Conservation (phyloP, 2,329 filamentous ascomycete genomes). For the Zarea fungicola region DNA sequence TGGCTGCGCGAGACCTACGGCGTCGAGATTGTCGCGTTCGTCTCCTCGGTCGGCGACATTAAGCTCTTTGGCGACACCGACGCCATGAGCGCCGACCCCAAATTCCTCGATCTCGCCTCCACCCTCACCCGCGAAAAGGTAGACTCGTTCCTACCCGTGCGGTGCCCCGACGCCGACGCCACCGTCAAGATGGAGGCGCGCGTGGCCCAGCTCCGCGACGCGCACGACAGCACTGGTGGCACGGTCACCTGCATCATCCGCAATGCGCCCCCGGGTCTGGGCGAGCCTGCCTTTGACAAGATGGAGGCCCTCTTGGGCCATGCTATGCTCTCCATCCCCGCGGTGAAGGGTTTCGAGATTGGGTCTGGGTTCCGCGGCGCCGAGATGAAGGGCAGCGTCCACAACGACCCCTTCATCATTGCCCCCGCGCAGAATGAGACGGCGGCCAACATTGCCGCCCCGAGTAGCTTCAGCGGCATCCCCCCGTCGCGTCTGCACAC, state of each 20-base stretch:
- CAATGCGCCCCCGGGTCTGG: conserved; percentile 77
- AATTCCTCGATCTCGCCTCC: conserved; percentile 69
- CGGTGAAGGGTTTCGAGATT: conserved; percentile 93
- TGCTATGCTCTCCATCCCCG: conserved; percentile 92
- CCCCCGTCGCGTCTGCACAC: conserved; percentile 65
- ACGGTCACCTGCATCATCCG: conserved; percentile 92
- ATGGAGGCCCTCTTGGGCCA: conserved; percentile 87
- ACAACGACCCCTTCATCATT: conserved; percentile 67
- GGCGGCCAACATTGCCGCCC: no score
- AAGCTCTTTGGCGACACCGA: conserved; percentile 27
- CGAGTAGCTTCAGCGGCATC: no score
- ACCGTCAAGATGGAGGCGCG: conserved; percentile 65
- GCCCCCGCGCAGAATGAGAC: no score
- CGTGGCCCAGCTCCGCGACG: conserved; percentile 73
- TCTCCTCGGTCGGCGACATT: conserved; percentile 70
- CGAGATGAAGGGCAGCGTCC: conserved; percentile 78
- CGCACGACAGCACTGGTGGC: conserved; percentile 84
- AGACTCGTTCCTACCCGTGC: conserved; percentile 77
- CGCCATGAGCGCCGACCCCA: conserved; percentile 72
- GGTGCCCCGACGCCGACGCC: conserved; percentile 69
- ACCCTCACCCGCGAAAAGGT: conserved; percentile 70
- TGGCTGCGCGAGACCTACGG: conserved; percentile 76
- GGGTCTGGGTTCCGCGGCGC: conserved; percentile 88
- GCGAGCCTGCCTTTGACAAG: conserved; percentile 94
- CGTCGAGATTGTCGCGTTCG: conserved; percentile 88